Evolutionary conservation across 2,329 filamentous ascomycete species (phyloP), one percentile per base, ranked within the genome.

Genomic region (Fusarium buharicum): DNA sequence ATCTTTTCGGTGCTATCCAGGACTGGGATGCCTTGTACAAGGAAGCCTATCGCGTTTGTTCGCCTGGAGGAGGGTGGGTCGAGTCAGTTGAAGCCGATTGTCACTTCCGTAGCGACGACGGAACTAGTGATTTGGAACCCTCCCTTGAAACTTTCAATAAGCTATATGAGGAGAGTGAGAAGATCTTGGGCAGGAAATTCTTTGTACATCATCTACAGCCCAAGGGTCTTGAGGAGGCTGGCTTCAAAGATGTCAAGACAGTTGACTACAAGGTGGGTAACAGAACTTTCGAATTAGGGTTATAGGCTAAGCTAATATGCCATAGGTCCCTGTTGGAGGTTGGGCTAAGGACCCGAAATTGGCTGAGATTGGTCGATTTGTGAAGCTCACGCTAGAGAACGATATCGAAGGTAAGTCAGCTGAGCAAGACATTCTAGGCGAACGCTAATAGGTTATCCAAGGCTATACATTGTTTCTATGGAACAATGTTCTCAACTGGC

Each of bases 401-500:
- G 66, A 68, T 11, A 18, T 67, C 3, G 66, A 68, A 36, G 66
- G 64, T 45, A 44, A 28, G 37, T 45, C 41, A 28, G 37, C 4
- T 8, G 1, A 11, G 0, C 12, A 11, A 11, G 1, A 1, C 10
- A 8, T 1, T 2, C 10, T 33, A 1, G 16, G 4, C 0, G 6
- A 4, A n/a, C 12, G 8, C 34, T 43, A 11, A 62, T 34, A 6
- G 4, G 3, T 8, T 0, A 1, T 13, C 0, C 0, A 4, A 61
- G 57, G 58, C 1, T 61, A 61, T n/a, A 45, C 58, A 1, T 40
- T 45, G 4, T 43, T 56, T 18, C 33, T 67, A 8, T 67, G 65
- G 65, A 64, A 67, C 2, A 50, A 67, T n/a, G 28, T 67, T 2
- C 47, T 67, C 11, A 37, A 58, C 2, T 67, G 62, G 64, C 65